phyloP scores from a whole-genome alignment of 2,329 filamentous ascomycete genomes.

The Arthroderma uncinatum region DNA sequence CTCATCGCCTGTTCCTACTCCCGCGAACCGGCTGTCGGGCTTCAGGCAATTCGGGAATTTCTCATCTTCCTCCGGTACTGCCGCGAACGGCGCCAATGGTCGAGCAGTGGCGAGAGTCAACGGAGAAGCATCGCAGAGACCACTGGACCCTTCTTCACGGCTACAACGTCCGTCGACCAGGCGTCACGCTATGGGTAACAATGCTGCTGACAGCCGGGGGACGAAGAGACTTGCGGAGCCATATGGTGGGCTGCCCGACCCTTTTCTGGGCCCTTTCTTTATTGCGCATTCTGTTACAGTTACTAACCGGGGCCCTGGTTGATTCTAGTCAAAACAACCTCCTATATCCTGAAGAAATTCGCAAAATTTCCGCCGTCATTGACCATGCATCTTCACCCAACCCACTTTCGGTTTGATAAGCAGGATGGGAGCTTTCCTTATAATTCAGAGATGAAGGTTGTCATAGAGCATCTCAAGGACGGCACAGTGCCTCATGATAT shows the following conservation, averaged over 20 bases:
- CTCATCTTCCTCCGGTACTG: slow-evolving; percentile 27
- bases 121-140: neutral
- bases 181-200: slow-evolving; percentile 34
- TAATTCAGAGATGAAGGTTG: slow-evolving; percentile 76
- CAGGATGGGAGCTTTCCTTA: slow-evolving; percentile 90
- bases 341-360: slow-evolving; percentile 76
- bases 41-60: slow-evolving; percentile 43
- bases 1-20: slow-evolving; percentile 41
- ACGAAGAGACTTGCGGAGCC: slow-evolving; percentile 35
- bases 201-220: slow-evolving; percentile 26
- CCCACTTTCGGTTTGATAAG: slow-evolving; percentile 82
- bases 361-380: slow-evolving; percentile 64
- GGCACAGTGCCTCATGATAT: slow-evolving; percentile 84
- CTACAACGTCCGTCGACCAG: slow-evolving; percentile 24
- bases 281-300: neutral
- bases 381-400: slow-evolving; percentile 72
- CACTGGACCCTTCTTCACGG: neutral
- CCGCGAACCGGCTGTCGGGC: slow-evolving; percentile 45
- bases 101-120: slow-evolving; percentile 12
- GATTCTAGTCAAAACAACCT: slow-evolving; percentile 55
- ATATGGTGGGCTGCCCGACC: slow-evolving; percentile 30
- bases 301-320: neutral
- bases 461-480: slow-evolving; percentile 63
- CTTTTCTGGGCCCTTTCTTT: neutral
- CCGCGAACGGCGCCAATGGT: slow-evolving; percentile 37